Evolutionary conservation across 1,284 basidiomycete genomes (phyloP).

Genomic region (Chalciporus piperatoides): DNA sequence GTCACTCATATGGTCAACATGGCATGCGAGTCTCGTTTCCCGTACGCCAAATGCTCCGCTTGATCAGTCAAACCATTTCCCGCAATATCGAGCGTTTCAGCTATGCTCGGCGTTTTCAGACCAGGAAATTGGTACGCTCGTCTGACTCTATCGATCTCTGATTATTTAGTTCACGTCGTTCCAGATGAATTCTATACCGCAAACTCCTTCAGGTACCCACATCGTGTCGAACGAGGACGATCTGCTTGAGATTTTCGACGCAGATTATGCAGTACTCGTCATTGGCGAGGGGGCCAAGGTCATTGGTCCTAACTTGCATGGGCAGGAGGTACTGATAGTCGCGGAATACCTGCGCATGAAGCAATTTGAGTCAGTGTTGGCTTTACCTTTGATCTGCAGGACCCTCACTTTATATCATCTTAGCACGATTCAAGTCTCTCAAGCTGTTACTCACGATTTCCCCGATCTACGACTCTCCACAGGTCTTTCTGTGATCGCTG

Average conservation of each 20-base stretch:
- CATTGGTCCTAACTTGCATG: slow-evolving; percentile 73
- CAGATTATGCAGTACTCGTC: slow-evolving; percentile 81
- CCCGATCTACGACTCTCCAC: slow-evolving; percentile 70
- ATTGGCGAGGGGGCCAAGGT: slow-evolving; percentile 88
- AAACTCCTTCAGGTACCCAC: slow-evolving; percentile 73
- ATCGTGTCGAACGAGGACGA: slow-evolving; percentile 88
- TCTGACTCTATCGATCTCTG: neutral
- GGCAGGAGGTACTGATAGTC: slow-evolving; percentile 83
- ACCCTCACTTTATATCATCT: neutral
- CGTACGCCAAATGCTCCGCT: slow-evolving; percentile 76
- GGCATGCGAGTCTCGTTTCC: slow-evolving; percentile 87
- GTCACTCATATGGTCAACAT: slow-evolving; percentile 76
- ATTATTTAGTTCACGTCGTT: no score
- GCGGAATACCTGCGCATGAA: slow-evolving; percentile 83
- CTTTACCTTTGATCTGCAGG: neutral
- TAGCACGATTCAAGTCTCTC: slow-evolving; percentile 62
- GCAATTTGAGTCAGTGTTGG: slow-evolving; percentile 58
- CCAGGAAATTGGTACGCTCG: slow-evolving; percentile 65
- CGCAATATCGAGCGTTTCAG: slow-evolving; percentile 81
- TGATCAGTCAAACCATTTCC: slow-evolving; percentile 81
- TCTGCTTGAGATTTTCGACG: slow-evolving; percentile 77
- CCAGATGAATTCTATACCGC: slow-evolving; percentile 76
- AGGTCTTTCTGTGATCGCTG: slow-evolving; percentile 73
- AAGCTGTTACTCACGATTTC: slow-evolving; percentile 69
- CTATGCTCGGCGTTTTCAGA: slow-evolving; percentile 76